Evolutionary conservation across 2,329 filamentous ascomycete genomes (phyloP).

Genomic region (Colletotrichum gloeosporioides): DNA sequence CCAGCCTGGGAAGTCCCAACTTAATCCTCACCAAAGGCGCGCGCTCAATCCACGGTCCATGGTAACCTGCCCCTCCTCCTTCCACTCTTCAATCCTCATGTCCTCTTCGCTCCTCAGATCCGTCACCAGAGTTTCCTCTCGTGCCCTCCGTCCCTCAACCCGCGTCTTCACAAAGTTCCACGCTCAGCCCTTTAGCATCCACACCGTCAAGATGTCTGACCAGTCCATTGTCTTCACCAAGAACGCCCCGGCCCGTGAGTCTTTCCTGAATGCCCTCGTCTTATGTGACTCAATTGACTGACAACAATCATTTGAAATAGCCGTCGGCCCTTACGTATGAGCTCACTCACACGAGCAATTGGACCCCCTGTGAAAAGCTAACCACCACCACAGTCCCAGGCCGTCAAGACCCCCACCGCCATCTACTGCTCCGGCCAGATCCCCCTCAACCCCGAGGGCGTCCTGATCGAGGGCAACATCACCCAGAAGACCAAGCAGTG

Average conservation of each 20-base stretch:
- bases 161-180: neutral
- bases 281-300: neutral
- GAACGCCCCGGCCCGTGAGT: conserved; percentile 64
- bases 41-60: neutral
- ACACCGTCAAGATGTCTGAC: conserved; percentile 25
- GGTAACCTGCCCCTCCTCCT: neutral
- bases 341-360: neutral
- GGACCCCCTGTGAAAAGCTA: conserved; percentile 2
- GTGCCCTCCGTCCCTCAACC: neutral
- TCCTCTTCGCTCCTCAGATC: conserved; percentile 18
- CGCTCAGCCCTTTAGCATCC: neutral
- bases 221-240: conserved; percentile 59
- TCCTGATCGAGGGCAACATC: conserved; percentile 63
- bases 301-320: conserved; percentile 35
- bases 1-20: neutral
- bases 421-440: conserved; percentile 78
- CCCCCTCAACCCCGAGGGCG: conserved; percentile 65
- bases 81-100: neutral
- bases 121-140: conserved; percentile 19
- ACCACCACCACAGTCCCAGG: conserved; percentile 58
- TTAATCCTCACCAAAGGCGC: neutral
- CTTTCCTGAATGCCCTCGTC: neutral
- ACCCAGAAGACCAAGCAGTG: conserved; percentile 67
- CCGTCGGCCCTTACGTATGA: conserved; percentile 68
- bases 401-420: conserved; percentile 68